Conservation (phyloP, 371 early-diverging fungal species). For the Mucor saturninus region DNA sequence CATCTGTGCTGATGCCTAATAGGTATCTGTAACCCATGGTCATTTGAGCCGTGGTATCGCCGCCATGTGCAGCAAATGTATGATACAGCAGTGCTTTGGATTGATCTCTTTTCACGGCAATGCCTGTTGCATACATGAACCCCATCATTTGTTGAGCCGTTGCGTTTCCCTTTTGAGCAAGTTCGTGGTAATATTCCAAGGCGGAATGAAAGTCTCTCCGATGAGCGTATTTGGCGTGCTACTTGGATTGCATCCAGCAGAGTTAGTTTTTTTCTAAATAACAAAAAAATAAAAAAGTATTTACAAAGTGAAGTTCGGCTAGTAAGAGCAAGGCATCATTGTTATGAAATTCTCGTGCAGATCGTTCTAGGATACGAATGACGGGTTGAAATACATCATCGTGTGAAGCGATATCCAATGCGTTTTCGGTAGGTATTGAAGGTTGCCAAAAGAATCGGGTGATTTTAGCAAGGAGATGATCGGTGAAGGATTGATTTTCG, state of each 20-base stretch:
- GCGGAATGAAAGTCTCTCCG: constrained; percentile 63
- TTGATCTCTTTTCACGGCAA: constrained; percentile 65
- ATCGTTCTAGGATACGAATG: constrained; percentile 11
- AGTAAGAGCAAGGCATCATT: constrained; percentile 54
- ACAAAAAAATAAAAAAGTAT: constrained; percentile 8
- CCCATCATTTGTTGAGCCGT: constrained; percentile 90
- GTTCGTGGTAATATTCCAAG: constrained; percentile 55
- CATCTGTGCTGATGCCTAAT: constrained; percentile 81
- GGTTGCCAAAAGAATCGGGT: too few species aligned
- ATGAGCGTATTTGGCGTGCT: constrained; percentile 64
- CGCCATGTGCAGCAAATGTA: constrained; percentile 83
- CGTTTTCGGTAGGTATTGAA: not conserved
- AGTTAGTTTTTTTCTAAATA: not conserved
- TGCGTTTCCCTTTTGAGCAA: constrained; percentile 76
- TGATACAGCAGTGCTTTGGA: constrained; percentile 80
- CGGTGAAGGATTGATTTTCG: not conserved
- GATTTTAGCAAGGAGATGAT: too few species aligned
- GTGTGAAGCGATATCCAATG: not conserved
- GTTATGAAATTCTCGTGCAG: constrained; percentile 35
- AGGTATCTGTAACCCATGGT: constrained; percentile 86
- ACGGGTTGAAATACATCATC: constrained; percentile 6
- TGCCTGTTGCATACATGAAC: constrained; percentile 87
- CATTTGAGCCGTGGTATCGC: constrained; percentile 78
- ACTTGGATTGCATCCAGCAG: not conserved
- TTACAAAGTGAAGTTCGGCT: constrained; percentile 66